Conservation (phyloP, 352 stramenopile genomes). For the Phytopythium ostracodes region DNA sequence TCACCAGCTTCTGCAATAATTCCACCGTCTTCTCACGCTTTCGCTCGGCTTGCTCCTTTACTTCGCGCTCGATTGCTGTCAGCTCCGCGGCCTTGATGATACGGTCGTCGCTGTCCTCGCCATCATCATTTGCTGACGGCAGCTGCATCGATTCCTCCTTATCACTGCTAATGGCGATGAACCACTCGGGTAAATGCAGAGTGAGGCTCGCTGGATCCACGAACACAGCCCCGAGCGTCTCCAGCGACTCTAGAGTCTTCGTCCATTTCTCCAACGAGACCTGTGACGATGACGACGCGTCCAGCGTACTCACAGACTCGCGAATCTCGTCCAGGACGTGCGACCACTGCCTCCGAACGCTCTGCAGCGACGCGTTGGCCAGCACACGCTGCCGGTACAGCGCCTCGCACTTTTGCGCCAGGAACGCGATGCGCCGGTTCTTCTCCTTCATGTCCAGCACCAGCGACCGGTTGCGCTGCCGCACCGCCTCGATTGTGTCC, state of each 20-base stretch:
- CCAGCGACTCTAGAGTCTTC: slow-evolving; percentile 25
- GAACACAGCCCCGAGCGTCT: slow-evolving; percentile 40
- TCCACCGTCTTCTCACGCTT: slow-evolving; percentile 26
- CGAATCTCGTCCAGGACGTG: slow-evolving; percentile 62
- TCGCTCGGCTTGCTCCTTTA: slow-evolving; percentile 36
- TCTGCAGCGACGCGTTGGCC: slow-evolving; percentile 44
- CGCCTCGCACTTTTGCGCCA: slow-evolving; percentile 63
- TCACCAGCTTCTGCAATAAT: slow-evolving; percentile 35
- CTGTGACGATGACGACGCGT: slow-evolving; percentile 1
- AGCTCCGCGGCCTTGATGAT: slow-evolving; percentile 34
- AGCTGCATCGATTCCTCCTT: slow-evolving; percentile 13
- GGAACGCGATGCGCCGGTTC: slow-evolving; percentile 69
- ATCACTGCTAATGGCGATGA: slow-evolving; percentile 53
- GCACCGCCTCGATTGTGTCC: slow-evolving; percentile 70
- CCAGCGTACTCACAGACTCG: slow-evolving; percentile 19
- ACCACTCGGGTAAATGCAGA: slow-evolving; percentile 68
- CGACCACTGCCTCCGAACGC: slow-evolving; percentile 57
- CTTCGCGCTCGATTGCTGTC: slow-evolving; percentile 31
- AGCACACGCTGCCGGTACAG: slow-evolving; percentile 55
- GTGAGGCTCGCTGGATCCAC: slow-evolving; percentile 38
- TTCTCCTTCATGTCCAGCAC: slow-evolving; percentile 77
- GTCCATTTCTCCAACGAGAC: slow-evolving; percentile 26
- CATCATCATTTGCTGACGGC: slow-evolving; percentile 9
- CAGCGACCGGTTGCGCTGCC: slow-evolving; percentile 70
- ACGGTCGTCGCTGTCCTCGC: slow-evolving; percentile 17